These are phyloP conservation scores for Pontederia crassipes DNA, from an alignment of 176 grass and related monocot species.

Conservation along the genomic window DNA sequence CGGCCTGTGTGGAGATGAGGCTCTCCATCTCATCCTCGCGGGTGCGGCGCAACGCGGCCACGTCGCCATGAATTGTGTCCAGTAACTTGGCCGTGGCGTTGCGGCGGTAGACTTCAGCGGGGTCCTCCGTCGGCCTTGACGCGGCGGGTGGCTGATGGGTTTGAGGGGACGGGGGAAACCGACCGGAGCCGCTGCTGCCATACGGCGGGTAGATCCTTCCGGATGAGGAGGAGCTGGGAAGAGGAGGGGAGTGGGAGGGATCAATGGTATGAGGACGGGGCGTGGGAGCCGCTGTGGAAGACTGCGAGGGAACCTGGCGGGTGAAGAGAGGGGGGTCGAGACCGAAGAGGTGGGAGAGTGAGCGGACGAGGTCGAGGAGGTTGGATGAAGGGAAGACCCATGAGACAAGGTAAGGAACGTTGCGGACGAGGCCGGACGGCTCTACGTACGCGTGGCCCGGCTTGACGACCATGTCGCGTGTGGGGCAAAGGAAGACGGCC, in stretches of 20 bases:
- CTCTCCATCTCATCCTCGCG: slow-evolving; percentile 49
- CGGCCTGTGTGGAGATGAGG: slow-evolving; percentile 46
- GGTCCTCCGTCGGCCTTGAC: slow-evolving; percentile 34
- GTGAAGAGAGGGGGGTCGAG: slow-evolving; percentile 74
- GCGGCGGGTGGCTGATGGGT: background rate
- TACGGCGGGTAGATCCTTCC: background rate
- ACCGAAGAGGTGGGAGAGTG: slow-evolving; percentile 65
- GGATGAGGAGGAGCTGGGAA: background rate
- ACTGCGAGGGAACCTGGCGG: background rate
- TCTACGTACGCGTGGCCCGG: slow-evolving; percentile 67
- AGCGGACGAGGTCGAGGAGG: slow-evolving; percentile 66
- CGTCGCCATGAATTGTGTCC: slow-evolving; percentile 33
- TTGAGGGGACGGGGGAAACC: slow-evolving; percentile 29
- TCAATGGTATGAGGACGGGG: slow-evolving; percentile 5
- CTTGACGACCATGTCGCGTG: slow-evolving; percentile 90
- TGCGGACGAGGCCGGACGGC: slow-evolving; percentile 54
- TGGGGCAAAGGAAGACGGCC: slow-evolving; percentile 61
- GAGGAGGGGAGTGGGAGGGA: slow-evolving; percentile 12
- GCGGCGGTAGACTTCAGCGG: slow-evolving; percentile 54
- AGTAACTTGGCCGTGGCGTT: slow-evolving; percentile 53
- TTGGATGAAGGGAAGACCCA: slow-evolving; percentile 91
- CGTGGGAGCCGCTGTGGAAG: background rate
- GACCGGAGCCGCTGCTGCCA: background rate
- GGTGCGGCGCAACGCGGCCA: slow-evolving; percentile 7
- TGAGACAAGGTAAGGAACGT: slow-evolving; percentile 64